phyloP scores from a whole-genome alignment of 2,329 filamentous ascomycete genomes.

The Teratosphaeria gauchensis region DNA sequence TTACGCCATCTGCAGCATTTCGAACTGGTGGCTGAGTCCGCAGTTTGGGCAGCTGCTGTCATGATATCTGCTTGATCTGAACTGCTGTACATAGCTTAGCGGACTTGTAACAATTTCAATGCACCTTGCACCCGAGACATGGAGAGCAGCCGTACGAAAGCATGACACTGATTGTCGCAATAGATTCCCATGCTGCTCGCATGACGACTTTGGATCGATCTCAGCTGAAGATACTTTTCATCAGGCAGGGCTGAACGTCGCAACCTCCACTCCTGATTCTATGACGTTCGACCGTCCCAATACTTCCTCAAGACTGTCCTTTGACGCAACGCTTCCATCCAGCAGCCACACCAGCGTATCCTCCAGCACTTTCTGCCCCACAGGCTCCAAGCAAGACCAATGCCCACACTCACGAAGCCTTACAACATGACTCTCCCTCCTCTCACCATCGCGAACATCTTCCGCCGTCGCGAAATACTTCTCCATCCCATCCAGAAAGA shows the following conservation, averaged over 20 bases:
- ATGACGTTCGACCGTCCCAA: background rate
- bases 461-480: conserved; percentile 35
- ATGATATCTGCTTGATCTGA: background rate
- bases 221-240: background rate
- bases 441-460: background rate
- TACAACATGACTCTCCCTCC: conserved; percentile 2
- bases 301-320: background rate
- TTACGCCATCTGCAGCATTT: background rate
- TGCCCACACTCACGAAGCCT: conserved; percentile 43
- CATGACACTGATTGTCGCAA: too few species aligned
- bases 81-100: background rate
- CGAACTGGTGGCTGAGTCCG: background rate
- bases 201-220: too few species aligned
- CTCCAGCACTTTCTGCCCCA: conserved; percentile 33
- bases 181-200: too few species aligned
- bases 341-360: conserved; percentile 19
- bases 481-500: conserved; percentile 44
- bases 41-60: background rate
- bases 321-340: background rate
- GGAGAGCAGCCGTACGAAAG: too few species aligned
- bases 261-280: background rate
- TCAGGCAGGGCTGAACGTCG: background rate
- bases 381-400: conserved; percentile 40
- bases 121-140: too few species aligned
- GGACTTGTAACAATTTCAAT: background rate